Base-by-base conservation (phyloP, 768 basidiomycete species). In the Tylopilus cervinicoccineus region DNA sequence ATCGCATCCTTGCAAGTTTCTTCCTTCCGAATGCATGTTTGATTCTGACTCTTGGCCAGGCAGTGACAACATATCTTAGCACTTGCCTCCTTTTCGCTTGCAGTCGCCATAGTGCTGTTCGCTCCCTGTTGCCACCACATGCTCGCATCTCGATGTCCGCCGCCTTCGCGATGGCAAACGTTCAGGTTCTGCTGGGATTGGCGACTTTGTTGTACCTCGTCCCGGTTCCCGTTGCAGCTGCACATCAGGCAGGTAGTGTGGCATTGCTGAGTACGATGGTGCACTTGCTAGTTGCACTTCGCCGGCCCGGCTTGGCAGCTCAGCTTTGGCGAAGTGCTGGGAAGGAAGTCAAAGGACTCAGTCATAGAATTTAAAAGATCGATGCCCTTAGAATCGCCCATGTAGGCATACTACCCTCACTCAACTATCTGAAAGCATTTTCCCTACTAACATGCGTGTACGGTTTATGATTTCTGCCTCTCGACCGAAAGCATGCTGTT, bases 161-260 rank as follows among this genome's bases (percentile, higher is more conserved):
- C 17, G 84, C 83, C 3, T 92, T 92, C 62, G 83, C 73, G 5
- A 82, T 92, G 76, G 89, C 80, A 22, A 91, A 93, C 56, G 65
- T 92, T 0, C 96, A 99, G 66, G 90, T 89, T 26, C 63, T 77
- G 2, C 71, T 88, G 6, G 86, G 86, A 4, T 79, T 88, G 11
- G 75, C 86, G 22, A 99, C 96, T 0, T 70, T 98, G 20, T 65
- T 97, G 12, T 95, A 95, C 67, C 78, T 97, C 31, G 96, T 98
- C 2, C 96, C 96, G 1, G 79, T 92, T 1, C 90, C 90, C 2
- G 71, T 98, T 3, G 96, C 96, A 8, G 92, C 95, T 12, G 78
- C 85, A 27, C 96, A 99, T 64, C 96, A 99, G 66, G 95, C 92
- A 0, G 96, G 95, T 6, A 95, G 93, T 59, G 87, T 98, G 7